Evolutionary conservation across 2,329 filamentous ascomycete genomes (phyloP), one percentile per base, ranked within the genome.

Genomic region (Talaromyces sp.): DNA sequence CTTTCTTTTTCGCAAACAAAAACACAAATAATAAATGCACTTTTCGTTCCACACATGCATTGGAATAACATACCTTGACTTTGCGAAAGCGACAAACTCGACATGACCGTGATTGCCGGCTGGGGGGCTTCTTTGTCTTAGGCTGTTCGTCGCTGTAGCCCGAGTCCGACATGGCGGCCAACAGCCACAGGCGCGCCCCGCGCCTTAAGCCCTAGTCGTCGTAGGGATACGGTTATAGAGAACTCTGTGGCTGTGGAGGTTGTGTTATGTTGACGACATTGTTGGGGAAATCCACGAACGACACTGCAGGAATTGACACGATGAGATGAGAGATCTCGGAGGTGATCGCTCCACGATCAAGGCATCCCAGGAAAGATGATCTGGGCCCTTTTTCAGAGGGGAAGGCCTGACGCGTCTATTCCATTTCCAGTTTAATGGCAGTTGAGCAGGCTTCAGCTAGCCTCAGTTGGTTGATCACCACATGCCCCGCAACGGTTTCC

Each of bases 1-100:
- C 43, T 24, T 24, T 46, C 19, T 12, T 46, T 12, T 46, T 46
- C 12, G 19, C 43, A 46, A 38, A 38, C 32, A 14, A 38, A 38
- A 17, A 26, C 10, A 32, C 10, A 55, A n/a, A 12, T 8, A n/a
- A 12, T 8, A 52, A 5, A 31, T 48, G 50, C 56, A 35, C 56
- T 54, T n/a, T n/a, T n/a, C n/a, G n/a, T n/a, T n/a, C n/a, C n/a
- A 52, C 31, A 31, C 52, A 53, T 61, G 61, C 58, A 62, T 29
- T 56, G 56, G 43, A 32, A 38, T 35, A 29, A 66, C 70, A 31
- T 61, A 75, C 73, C 72, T 74, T 75, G 64, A 75, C 73, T 64
- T 75, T 75, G 61, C 73, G 72, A 64, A 68, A 62, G 54, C 72
- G 68, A 59, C 73, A 75, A 59, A 75, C 72, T 59, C 72, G 72